Base-by-base conservation (phyloP, 2,329 filamentous ascomycete genomes). In the Tolypocladium cylindrosporum region DNA sequence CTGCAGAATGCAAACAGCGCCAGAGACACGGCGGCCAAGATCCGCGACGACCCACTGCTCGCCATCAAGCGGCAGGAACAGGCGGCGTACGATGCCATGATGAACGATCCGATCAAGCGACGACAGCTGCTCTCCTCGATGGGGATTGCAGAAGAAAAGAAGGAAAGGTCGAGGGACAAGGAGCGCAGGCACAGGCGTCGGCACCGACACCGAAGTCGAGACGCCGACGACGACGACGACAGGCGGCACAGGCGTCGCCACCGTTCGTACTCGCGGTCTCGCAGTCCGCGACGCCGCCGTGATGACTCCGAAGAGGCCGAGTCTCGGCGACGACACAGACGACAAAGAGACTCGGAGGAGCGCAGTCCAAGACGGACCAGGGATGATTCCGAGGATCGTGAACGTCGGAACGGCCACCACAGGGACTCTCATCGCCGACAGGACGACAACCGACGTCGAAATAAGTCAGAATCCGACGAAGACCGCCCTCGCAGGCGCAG, bases 11-110 rank as follows among this genome's bases (percentile, higher is more conserved):
- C 87, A 34, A 91, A 90, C 68, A 89, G 83, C 4, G 79, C 85
- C 19, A 81, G 90, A 62, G 94, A 99, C 71, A 91, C 87, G 0
- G 88, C 90, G 37, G 75, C 85, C 54, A 99, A 99, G 76, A 86
- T 97, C 53, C 81, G 91, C 62, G 89, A 95, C 63, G 94, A 99
- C 69, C 94, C 94, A 0, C 79, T 99, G 66, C 77, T 97, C 40
- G 90, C 92, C 31, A 97, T 99, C 71, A 96, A 96, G 79, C 89
- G 86, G 69, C 88, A 95, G 69, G 92, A 97, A 70, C 89, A 93
- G 71, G 86, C 87, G 36, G 86, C 88, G 1, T 90, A 91, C 69
- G 85, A 88, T 65, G 82, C 85, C 10, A 87, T 91, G 83, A 91
- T 90, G 84, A 90, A 86, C 64, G 88, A 91, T 65, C 87, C 88